Evolutionary conservation across 1,284 basidiomycete genomes (phyloP).

Genomic region (Puccinia coronata): DNA sequence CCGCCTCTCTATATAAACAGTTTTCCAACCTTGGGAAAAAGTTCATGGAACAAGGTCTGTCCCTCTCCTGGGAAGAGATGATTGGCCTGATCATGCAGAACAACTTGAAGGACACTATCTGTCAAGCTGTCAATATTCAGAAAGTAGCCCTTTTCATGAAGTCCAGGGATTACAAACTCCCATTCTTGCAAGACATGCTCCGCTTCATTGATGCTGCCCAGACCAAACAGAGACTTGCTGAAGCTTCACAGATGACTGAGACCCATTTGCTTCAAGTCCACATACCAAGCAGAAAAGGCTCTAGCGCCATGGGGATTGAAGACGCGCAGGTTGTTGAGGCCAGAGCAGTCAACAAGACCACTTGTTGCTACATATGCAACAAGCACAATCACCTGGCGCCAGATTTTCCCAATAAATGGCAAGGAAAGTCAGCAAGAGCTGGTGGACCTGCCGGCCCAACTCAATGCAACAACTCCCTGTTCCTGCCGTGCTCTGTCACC

Average conservation of each 20-base stretch:
- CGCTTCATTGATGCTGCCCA: too few relatives aligned
- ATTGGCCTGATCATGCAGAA: neutral
- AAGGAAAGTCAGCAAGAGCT: neutral
- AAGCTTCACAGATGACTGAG: too few relatives aligned
- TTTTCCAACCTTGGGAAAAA: neutral
- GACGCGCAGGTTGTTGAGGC: neutral
- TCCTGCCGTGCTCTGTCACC: neutral
- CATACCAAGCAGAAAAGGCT: too few relatives aligned
- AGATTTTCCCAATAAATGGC: neutral
- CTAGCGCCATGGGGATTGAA: neutral
- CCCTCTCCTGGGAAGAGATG: neutral
- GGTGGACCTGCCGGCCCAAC: neutral
- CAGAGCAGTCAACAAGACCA: neutral
- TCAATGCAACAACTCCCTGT: neutral
- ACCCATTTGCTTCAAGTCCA: too few relatives aligned
- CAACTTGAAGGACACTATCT: neutral
- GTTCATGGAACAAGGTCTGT: neutral
- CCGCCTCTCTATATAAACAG: neutral
- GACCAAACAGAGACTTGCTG: too few relatives aligned
- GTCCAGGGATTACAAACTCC: too few relatives aligned
- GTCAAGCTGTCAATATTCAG: neutral
- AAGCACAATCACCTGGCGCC: neutral
- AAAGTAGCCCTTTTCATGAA: too few relatives aligned
- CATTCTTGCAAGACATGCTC: too few relatives aligned
- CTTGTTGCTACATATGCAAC: neutral